phyloP scores from a whole-genome alignment of 2,329 filamentous ascomycete genomes.

The Verticillium zaregamsianum region DNA sequence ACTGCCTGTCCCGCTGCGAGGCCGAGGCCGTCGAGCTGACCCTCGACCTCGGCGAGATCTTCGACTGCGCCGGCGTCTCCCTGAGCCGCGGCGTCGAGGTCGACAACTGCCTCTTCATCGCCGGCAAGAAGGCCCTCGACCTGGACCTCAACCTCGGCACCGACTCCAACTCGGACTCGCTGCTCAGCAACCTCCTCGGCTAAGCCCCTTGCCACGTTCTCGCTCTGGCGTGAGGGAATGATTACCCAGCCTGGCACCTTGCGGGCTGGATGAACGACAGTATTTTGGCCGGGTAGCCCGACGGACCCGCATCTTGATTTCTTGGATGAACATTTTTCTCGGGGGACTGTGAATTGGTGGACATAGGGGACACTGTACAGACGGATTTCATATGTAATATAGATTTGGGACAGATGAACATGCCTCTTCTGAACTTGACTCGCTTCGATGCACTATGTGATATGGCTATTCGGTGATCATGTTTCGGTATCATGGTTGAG shows the following conservation, averaged over 20 bases:
- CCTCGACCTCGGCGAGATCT: conserved; percentile 1
- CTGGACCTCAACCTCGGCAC: conserved; percentile 1
- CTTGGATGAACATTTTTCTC: not conserved
- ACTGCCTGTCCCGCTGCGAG: conserved; percentile 3
- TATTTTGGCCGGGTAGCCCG: not conserved
- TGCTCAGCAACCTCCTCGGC: not conserved
- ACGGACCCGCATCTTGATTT: not conserved
- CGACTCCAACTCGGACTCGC: not conserved
- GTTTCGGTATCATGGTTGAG: no score
- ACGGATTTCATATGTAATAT: not conserved
- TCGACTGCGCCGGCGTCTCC: conserved; percentile 1
- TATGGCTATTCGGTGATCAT: no score
- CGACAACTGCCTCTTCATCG: conserved; percentile 4
- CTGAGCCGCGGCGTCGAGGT: not conserved
- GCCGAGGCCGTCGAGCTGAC: not conserved
- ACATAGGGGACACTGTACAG: not conserved
- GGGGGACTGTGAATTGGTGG: not conserved
- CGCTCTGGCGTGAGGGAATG: not conserved
- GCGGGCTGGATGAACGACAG: not conserved
- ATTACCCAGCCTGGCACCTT: not conserved
- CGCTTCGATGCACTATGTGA: no score
- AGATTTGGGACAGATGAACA: not conserved
- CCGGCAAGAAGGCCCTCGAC: conserved; percentile 1
- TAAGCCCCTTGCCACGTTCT: not conserved
- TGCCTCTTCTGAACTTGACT: not conserved